These are phyloP conservation scores for Aspergillaceae sp. DNA, from an alignment of 2,329 filamentous ascomycete species.

Conservation along the genomic window DNA sequence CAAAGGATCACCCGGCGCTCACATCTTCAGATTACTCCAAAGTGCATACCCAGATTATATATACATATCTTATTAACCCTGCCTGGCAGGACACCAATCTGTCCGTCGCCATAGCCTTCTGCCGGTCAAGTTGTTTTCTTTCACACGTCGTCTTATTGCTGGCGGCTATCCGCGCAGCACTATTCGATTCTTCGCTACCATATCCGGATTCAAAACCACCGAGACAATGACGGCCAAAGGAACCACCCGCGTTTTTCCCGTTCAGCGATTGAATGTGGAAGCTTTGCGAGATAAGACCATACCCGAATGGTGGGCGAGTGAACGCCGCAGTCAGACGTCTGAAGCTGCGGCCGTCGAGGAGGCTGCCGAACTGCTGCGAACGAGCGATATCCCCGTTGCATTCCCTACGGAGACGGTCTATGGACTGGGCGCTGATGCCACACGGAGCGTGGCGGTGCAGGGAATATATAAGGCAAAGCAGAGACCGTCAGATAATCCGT, in stretches of 20 bases:
- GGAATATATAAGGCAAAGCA: constrained; percentile 93
- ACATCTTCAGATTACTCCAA: no score
- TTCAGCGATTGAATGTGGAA: constrained; percentile 29
- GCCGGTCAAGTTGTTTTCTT: constrained; percentile 19
- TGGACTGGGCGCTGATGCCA: constrained; percentile 92
- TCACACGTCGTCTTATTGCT: constrained; percentile 17
- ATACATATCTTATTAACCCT: no score
- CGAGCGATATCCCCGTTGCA: constrained; percentile 67
- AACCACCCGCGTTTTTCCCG: constrained; percentile 29
- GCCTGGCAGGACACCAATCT: no score
- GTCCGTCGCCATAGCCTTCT: neutral
- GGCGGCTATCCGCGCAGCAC: constrained; percentile 22
- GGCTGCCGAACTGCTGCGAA: constrained; percentile 58
- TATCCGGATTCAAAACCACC: constrained; percentile 14
- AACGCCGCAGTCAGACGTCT: constrained; percentile 27
- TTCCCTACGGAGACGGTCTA: constrained; percentile 99
- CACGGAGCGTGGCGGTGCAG: constrained; percentile 68
- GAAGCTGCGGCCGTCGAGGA: constrained; percentile 49
- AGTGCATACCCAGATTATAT: no score
- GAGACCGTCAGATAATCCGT: constrained; percentile 83
- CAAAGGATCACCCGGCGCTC: no score
- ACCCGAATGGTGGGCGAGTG: constrained; percentile 32
- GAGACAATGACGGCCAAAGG: constrained; percentile 14
- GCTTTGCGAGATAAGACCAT: constrained; percentile 25
- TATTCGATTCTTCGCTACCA: neutral